These are phyloP conservation scores for Suillus paluster DNA, from an alignment of 768 basidiomycete genomes.

Conservation along the genomic window DNA sequence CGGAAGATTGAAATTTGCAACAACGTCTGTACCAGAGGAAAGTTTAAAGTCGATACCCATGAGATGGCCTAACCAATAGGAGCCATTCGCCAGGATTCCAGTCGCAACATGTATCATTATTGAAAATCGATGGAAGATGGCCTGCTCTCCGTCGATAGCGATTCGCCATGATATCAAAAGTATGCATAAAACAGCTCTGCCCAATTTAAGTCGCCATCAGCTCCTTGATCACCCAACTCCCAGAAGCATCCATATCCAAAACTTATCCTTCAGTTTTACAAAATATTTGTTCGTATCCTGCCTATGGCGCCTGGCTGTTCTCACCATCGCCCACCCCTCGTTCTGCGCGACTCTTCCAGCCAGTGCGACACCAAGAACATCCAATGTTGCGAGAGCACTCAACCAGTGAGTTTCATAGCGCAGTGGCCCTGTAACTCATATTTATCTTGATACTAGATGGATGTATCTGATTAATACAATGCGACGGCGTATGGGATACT, in stretches of 20 bases:
- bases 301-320: conserved; percentile 21
- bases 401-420: conserved; percentile 19
- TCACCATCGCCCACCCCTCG: conserved; percentile 21
- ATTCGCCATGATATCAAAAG: too few relatives aligned
- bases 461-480: too few relatives aligned
- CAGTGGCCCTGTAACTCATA: too few relatives aligned
- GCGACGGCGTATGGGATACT: conserved; percentile 10
- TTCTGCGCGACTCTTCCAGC: conserved; percentile 7
- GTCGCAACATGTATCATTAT: too few relatives aligned
- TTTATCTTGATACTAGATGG: too few relatives aligned
- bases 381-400: conserved; percentile 22
- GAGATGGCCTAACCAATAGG: neutral
- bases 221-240: neutral
- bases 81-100: too few relatives aligned
- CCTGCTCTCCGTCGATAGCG: too few relatives aligned
- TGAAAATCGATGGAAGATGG: too few relatives aligned
- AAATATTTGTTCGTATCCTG: conserved; percentile 28
- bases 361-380: conserved; percentile 25
- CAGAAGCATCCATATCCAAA: neutral
- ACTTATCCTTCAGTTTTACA: neutral
- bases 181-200: too few relatives aligned
- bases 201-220: neutral
- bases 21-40: neutral
- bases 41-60: too few relatives aligned
- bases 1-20: neutral